Conservation (phyloP, 768 basidiomycete species). For the Crucibulum laeve region DNA sequence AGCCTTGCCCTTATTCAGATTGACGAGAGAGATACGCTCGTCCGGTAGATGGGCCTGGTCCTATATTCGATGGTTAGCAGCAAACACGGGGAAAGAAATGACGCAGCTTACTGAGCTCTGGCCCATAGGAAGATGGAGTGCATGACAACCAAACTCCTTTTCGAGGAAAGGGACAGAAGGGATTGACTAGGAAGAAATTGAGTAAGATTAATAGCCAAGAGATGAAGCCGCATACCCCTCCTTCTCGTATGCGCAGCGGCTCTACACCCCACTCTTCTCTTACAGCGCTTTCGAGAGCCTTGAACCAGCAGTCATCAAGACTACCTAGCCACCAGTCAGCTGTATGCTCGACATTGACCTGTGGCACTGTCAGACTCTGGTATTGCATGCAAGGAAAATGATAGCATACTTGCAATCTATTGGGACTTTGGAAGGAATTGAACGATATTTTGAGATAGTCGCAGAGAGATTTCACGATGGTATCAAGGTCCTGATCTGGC, state of each 20-base stretch:
- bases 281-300: conserved; percentile 78
- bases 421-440: conserved; percentile 55
- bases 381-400: not conserved
- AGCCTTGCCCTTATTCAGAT: conserved; percentile 72
- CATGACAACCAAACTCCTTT: conserved; percentile 84
- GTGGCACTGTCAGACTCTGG: not conserved
- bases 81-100: conserved; percentile 9
- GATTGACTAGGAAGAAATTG: conserved; percentile 58
- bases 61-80: conserved; percentile 26
- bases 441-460: conserved; percentile 60
- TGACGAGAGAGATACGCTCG: conserved; percentile 83
- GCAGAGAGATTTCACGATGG: conserved; percentile 58
- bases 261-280: conserved; percentile 82
- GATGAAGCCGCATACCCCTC: conserved; percentile 59
- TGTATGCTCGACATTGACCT: conserved; percentile 78
- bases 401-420: conserved; percentile 58
- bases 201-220: conserved; percentile 1
- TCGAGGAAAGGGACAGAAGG: conserved; percentile 94
- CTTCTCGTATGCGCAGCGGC: conserved; percentile 88
- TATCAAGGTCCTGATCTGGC: conserved; percentile 82
- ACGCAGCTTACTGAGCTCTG: conserved; percentile 84
- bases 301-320: conserved; percentile 82
- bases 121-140: conserved; percentile 92
- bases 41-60: conserved; percentile 93
- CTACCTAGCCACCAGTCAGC: conserved; percentile 98